Conservation (phyloP, 2,329 filamentous ascomycete species). For the Decorospora gaudefroyi region DNA sequence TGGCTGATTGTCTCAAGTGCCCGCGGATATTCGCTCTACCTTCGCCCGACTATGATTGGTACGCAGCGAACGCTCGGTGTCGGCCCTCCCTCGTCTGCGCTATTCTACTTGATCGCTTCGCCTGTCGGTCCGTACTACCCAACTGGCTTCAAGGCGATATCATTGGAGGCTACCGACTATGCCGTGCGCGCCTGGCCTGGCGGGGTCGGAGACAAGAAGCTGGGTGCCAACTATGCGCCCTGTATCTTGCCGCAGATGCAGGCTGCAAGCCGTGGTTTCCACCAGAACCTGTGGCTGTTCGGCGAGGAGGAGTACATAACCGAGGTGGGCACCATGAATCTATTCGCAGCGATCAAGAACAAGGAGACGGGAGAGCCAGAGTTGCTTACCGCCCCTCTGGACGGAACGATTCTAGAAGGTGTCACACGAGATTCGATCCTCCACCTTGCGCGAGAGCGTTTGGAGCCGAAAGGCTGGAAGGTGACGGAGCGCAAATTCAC, state of each 20-base stretch:
- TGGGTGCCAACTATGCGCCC: slow-evolving; percentile 98
- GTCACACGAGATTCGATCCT: slow-evolving; percentile 92
- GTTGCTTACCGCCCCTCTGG: slow-evolving; percentile 90
- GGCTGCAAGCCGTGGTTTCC: slow-evolving; percentile 87
- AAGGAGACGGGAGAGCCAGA: slow-evolving; percentile 89
- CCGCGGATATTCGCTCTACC: slow-evolving; percentile 90
- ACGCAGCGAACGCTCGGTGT: slow-evolving; percentile 94
- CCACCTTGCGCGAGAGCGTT: slow-evolving; percentile 78
- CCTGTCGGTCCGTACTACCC: slow-evolving; percentile 98
- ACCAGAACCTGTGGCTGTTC: slow-evolving; percentile 98
- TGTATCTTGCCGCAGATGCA: slow-evolving; percentile 96
- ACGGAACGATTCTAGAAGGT: slow-evolving; percentile 94
- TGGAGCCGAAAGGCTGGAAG: slow-evolving; percentile 85
- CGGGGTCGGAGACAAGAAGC: slow-evolving; percentile 96
- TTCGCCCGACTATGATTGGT: slow-evolving; percentile 95
- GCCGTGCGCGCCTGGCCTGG: slow-evolving; percentile 97
- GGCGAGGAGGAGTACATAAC: slow-evolving; percentile 94
- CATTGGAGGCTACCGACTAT: slow-evolving; percentile 93
- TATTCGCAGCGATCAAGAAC: slow-evolving; percentile 85
- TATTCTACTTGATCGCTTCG: slow-evolving; percentile 93
- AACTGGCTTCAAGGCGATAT: slow-evolving; percentile 96
- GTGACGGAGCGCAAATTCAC: slow-evolving; percentile 88
- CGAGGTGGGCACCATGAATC: slow-evolving; percentile 98
- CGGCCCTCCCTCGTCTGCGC: slow-evolving; percentile 84
- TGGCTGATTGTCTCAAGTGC: slow-evolving; percentile 33